These are phyloP conservation scores for Manihot esculenta DNA, from an alignment of 441 rosid species.

Conservation along the genomic window DNA sequence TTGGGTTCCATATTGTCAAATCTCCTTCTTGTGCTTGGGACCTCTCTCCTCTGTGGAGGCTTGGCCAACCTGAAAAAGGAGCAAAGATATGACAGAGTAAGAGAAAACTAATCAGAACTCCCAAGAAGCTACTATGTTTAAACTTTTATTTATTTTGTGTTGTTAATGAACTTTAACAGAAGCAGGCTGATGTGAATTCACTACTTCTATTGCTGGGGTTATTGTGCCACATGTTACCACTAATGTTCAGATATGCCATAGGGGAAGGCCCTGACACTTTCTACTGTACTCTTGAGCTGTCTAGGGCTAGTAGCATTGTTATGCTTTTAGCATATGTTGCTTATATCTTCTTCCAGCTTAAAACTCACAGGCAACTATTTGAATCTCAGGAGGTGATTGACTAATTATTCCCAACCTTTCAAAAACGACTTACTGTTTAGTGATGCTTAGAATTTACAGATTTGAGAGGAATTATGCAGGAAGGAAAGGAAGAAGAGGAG, in stretches of 20 bases:
- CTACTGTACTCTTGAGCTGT: constrained; percentile 41
- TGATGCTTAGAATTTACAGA: neutral
- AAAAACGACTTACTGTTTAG: neutral
- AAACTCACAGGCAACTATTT: constrained; percentile 66
- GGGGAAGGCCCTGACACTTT: constrained; percentile 22
- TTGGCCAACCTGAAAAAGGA: constrained; percentile 61
- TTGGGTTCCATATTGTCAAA: constrained; percentile 89
- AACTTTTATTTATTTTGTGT: neutral
- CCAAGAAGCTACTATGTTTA: neutral
- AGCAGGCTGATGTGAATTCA: constrained; percentile 84
- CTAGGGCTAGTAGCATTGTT: constrained; percentile 70
- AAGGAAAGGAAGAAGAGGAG: constrained; percentile 46
- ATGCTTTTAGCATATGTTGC: constrained; percentile 68
- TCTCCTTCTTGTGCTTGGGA: constrained; percentile 88
- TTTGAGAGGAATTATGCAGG: constrained; percentile 29
- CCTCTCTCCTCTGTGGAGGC: constrained; percentile 88
- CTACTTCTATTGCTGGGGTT: constrained; percentile 58
- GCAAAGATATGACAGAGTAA: constrained; percentile 78
- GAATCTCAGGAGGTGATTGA: constrained; percentile 54
- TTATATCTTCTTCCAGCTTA: constrained; percentile 67
- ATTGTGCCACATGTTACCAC: constrained; percentile 68
- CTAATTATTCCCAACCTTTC: too few relatives aligned
- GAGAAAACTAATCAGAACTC: constrained; percentile 4
- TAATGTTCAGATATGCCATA: constrained; percentile 46
- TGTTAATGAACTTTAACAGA: constrained; percentile 37